Evolutionary conservation across 2,329 filamentous ascomycete genomes (phyloP).

Genomic region (Cytospora chrysosperma): DNA sequence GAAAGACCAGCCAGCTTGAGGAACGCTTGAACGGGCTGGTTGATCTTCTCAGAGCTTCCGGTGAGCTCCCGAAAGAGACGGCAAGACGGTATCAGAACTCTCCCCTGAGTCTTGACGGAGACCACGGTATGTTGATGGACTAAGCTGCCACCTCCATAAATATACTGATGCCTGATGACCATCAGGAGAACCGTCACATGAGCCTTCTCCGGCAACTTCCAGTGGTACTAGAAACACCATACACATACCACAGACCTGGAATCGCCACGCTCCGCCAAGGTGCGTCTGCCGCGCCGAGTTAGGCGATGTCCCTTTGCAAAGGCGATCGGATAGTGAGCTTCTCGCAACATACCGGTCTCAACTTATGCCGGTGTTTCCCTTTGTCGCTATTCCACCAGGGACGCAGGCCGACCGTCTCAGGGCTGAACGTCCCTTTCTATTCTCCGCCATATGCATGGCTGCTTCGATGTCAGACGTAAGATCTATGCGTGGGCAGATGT

Average conservation of each 20-base stretch:
- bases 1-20: conserved; percentile 50
- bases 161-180: neutral
- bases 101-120: neutral
- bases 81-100: neutral
- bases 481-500: conserved; percentile 52
- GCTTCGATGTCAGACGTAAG: conserved; percentile 46
- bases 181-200: neutral
- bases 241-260: conserved; percentile 43
- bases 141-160: neutral
- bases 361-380: conserved; percentile 46
- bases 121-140: conserved; percentile 4
- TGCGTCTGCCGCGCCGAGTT: conserved; percentile 48
- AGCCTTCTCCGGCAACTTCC: neutral
- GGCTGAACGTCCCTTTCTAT: conserved; percentile 45
- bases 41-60: conserved; percentile 45
- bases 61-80: conserved; percentile 33
- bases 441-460: conserved; percentile 50
- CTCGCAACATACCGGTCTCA: conserved; percentile 45
- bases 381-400: conserved; percentile 43
- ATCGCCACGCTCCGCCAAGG: conserved; percentile 44
- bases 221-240: neutral
- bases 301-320: conserved; percentile 39
- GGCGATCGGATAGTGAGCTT: conserved; percentile 47
- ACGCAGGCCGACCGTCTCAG: conserved; percentile 39
- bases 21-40: conserved; percentile 50